Conservation (phyloP, 805 yeast species). For the Zygosaccharomyces gambellarensis region DNA sequence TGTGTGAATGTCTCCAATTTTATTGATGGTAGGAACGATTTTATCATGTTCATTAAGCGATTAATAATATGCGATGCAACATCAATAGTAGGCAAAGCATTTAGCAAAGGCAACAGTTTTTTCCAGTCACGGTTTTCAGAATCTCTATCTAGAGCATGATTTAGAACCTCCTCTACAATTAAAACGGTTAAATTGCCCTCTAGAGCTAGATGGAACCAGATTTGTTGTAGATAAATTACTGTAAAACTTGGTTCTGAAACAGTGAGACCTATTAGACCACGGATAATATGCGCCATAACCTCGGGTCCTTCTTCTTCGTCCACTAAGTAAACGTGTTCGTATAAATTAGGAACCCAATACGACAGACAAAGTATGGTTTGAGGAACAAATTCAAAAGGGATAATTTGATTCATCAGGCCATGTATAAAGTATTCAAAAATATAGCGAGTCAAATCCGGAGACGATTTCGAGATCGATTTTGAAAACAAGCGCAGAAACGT, state of each 20-base stretch:
- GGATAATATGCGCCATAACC: constrained; percentile 53
- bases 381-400: constrained; percentile 23
- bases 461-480: constrained; percentile 47
- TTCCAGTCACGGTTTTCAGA: constrained; percentile 72
- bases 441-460: constrained; percentile 58
- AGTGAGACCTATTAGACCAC: constrained; percentile 58
- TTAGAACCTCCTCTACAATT: constrained; percentile 67
- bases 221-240: constrained; percentile 49
- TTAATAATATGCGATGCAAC: constrained; percentile 60
- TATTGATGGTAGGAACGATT: constrained; percentile 43
- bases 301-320: constrained; percentile 58
- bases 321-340: constrained; percentile 48
- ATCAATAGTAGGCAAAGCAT: constrained; percentile 64
- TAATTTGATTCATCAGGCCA: constrained; percentile 22
- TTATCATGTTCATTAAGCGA: constrained; percentile 51
- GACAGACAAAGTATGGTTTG: constrained; percentile 36
- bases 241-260: constrained; percentile 45
- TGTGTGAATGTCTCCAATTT: constrained; percentile 43
- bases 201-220: constrained; percentile 64
- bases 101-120: constrained; percentile 55
- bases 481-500: constrained; percentile 57
- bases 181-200: constrained; percentile 56
- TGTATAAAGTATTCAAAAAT: constrained; percentile 37
- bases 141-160: constrained; percentile 68
- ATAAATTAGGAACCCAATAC: constrained; percentile 73